phyloP scores from a whole-genome alignment of 257 asterid genomes.

The Jaltomata sinuosa region DNA sequence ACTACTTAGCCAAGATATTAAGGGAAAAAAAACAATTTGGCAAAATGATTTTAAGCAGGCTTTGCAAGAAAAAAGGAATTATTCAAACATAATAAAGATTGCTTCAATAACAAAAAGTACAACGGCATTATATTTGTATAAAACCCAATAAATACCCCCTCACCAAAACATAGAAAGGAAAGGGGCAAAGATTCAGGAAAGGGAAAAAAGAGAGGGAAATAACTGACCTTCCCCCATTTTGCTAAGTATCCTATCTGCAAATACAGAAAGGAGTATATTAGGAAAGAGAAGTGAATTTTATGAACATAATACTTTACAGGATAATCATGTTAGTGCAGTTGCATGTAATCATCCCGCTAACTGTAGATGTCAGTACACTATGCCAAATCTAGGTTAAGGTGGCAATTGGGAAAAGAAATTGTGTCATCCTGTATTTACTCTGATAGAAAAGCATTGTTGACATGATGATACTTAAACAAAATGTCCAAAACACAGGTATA shows the following conservation, averaged over 20 bases:
- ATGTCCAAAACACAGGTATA: neutral
- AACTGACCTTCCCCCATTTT: conserved; percentile 96
- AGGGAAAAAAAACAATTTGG: conserved; percentile 26
- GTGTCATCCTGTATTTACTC: neutral
- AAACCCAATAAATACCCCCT: neutral
- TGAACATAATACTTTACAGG: neutral
- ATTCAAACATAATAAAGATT: neutral
- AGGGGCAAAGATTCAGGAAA: neutral
- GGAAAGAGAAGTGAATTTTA: neutral
- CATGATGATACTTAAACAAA: neutral
- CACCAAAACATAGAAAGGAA: neutral
- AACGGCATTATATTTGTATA: neutral
- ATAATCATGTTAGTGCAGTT: neutral
- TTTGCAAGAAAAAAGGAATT: neutral
- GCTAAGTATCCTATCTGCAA: conserved; percentile 78
- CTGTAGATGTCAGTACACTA: neutral
- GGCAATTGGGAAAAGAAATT: neutral
- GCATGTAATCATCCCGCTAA: neutral
- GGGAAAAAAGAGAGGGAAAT: conserved; percentile 7
- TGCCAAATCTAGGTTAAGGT: neutral
- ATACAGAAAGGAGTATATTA: conserved; percentile 13
- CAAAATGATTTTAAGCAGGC: neutral
- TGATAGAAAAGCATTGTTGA: neutral
- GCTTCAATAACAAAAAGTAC: neutral
- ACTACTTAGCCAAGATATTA: conserved; percentile 46